Evolutionary conservation across 1,284 basidiomycete species (phyloP).

Genomic region (Wolfiporia cocos): DNA sequence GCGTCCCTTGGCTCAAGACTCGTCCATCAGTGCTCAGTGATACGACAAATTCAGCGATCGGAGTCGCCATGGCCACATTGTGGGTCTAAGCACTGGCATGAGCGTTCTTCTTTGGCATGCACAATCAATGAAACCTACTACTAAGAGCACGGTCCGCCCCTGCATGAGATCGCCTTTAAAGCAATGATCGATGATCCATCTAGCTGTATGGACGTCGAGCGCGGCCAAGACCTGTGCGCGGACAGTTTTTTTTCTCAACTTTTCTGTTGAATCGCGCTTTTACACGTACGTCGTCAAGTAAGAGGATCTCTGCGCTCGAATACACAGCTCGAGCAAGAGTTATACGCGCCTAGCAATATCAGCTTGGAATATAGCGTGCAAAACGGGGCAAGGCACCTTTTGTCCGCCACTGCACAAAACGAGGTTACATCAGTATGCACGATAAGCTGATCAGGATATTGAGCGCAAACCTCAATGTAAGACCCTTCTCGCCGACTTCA

Average conservation of each 20-base stretch:
- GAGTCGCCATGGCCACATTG: constrained; percentile 48
- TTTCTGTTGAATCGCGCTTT: too few relatives aligned
- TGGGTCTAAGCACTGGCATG: constrained; percentile 16
- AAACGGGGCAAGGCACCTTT: constrained; percentile 66
- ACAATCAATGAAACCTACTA: constrained; percentile 37
- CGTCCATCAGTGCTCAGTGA: constrained; percentile 48
- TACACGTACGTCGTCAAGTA: constrained; percentile 53
- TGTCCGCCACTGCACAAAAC: constrained; percentile 48
- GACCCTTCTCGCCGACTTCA: constrained; percentile 60
- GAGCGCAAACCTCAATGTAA: constrained; percentile 60
- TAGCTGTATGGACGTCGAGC: constrained; percentile 59
- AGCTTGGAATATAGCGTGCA: constrained; percentile 54
- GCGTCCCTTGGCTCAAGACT: constrained; percentile 39
- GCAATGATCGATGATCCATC: constrained; percentile 72
- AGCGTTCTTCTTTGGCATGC: too few relatives aligned
- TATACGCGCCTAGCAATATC: constrained; percentile 61
- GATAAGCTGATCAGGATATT: constrained; percentile 15
- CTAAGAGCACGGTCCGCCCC: constrained; percentile 69
- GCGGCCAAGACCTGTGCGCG: constrained; percentile 37
- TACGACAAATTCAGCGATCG: constrained; percentile 62
- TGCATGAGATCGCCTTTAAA: constrained; percentile 63
- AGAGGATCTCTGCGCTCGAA: constrained; percentile 54
- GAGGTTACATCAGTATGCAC: neutral
- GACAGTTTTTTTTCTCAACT: neutral
- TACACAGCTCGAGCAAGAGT: constrained; percentile 72